A percentile compares a stretch with the other conserved stretches of the same genome.
phyloP scores from a whole-genome alignment of 345 rosid species.

The Populus pruinosa region DNA sequence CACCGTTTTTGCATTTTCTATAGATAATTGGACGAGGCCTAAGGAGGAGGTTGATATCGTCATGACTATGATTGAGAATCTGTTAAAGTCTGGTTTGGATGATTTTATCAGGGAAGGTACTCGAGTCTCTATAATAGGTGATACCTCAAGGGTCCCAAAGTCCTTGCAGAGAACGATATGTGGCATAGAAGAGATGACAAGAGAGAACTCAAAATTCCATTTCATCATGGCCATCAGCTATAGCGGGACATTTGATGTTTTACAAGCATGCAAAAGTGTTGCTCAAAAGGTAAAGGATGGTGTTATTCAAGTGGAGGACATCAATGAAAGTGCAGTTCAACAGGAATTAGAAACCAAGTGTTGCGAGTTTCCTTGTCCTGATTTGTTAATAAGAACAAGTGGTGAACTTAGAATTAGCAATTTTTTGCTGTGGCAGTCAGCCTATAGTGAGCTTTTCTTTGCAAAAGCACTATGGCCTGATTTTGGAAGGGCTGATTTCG shows the following conservation, averaged over 20 bases:
- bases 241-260: slow-evolving; percentile 65
- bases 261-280: slow-evolving; percentile 64
- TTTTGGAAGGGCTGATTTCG: slow-evolving; percentile 57
- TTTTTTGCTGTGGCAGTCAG: slow-evolving; percentile 79
- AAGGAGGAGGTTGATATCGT: slow-evolving; percentile 67
- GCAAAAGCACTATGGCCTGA: slow-evolving; percentile 70
- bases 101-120: slow-evolving; percentile 43
- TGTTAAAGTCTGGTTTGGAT: slow-evolving; percentile 41
- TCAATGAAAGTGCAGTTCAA: slow-evolving; percentile 51
- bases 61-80: slow-evolving; percentile 58
- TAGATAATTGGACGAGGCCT: slow-evolving; percentile 76
- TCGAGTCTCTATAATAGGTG: slow-evolving; percentile 58
- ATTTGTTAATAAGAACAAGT: slow-evolving; percentile 68
- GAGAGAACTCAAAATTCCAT: slow-evolving; percentile 47
- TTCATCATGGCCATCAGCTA: slow-evolving; percentile 70
- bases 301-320: slow-evolving; percentile 42
- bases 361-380: slow-evolving; percentile 61
- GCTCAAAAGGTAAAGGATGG: slow-evolving; percentile 53
- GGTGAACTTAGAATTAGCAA: slow-evolving; percentile 82
- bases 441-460: slow-evolving; percentile 78
- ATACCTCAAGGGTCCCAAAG: slow-evolving; percentile 49
- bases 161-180: slow-evolving; percentile 39
- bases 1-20: slow-evolving; percentile 72
- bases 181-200: slow-evolving; percentile 50
- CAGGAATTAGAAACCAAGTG: slow-evolving; percentile 63